Evolutionary conservation across 352 stramenopile genomes (phyloP), one percentile per base, ranked within the genome.

Genomic region (Phytophthora syringae): DNA sequence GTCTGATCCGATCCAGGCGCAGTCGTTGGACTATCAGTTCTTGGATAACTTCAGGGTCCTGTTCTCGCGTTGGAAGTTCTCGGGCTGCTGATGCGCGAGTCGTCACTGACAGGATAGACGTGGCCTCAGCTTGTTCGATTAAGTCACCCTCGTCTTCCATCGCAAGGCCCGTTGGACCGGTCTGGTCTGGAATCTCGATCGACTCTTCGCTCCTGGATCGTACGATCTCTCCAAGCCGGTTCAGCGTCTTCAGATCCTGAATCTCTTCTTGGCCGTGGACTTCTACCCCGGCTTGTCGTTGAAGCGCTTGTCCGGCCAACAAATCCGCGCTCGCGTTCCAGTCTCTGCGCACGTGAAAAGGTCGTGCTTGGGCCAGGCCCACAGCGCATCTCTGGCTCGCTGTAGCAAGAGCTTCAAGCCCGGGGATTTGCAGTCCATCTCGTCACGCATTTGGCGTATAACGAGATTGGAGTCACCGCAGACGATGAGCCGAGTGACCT

Each of bases 251-350:
- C 20, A 59, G 25, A 34, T 40, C 15, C n/a, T n/a, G n/a, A n/a
- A n/a, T n/a, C n/a, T n/a, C n/a, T n/a, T n/a, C n/a, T n/a, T n/a
- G n/a, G n/a, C 24, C 21, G 13, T n/a, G 12, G 20, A 34, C n/a
- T 0, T 30, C 20, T 22, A 37, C 3, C 0, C 53, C 40, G 1
- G 4, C 32, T 21, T 54, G 40, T 4, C 53, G n/a, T 47, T 52
- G 53, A 5, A 40, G 34, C 3, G 11, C 34, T 40, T 40, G 13
- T 5, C 13, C 34, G 2, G 34, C 34, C 11, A 40, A 45, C 10
- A 52, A 34, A 11, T 62, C 43, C 3, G 42, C 43, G 10, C 54
- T 62, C 28, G 42, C 54, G 30, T 62, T 53, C 30, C 54, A 62
- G 15, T 62, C 42, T 44, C 54, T 2, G 1, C 30, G 40, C 1